Evolutionary conservation across 1,284 basidiomycete genomes (phyloP).

Genomic region (Boletus smithii): DNA sequence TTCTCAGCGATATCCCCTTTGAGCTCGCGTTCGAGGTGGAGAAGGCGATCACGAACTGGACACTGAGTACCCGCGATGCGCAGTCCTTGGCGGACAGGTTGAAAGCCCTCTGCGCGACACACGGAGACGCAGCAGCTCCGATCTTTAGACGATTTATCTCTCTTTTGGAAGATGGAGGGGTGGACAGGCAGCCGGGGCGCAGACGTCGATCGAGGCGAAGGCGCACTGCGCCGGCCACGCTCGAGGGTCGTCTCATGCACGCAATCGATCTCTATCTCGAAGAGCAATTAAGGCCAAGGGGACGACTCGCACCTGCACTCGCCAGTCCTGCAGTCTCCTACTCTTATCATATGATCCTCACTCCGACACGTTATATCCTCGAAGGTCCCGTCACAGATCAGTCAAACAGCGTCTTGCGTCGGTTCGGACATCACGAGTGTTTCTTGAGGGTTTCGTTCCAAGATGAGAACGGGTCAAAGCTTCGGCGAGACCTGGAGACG

Average conservation of each 20-base stretch:
- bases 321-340: conserved; percentile 27
- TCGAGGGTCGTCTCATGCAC: conserved; percentile 18
- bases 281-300: conserved; percentile 25
- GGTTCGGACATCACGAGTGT: conserved; percentile 45
- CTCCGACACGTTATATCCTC: conserved; percentile 46
- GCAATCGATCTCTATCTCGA: conserved; percentile 26
- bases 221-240: conserved; percentile 7
- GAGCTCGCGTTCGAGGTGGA: conserved; percentile 40
- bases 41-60: conserved; percentile 33
- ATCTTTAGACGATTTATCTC: conserved; percentile 34
- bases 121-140: conserved; percentile 20
- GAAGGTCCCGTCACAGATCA: conserved; percentile 59
- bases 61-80: conserved; percentile 27
- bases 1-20: conserved; percentile 33
- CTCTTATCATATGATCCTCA: conserved; percentile 46
- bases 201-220: background rate
- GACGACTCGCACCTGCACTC: conserved; percentile 23
- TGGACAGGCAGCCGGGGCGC: background rate
- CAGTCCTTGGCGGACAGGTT: conserved; percentile 22
- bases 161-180: conserved; percentile 21
- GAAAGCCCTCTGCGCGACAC: conserved; percentile 16
- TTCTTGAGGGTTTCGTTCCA: conserved; percentile 66
- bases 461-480: conserved; percentile 54
- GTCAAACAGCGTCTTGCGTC: conserved; percentile 58
- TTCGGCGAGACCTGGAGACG: conserved; percentile 47